These are phyloP conservation scores for Papiliotrema laurentii DNA, from an alignment of 1,284 basidiomycete species.

Conservation along the genomic window DNA sequence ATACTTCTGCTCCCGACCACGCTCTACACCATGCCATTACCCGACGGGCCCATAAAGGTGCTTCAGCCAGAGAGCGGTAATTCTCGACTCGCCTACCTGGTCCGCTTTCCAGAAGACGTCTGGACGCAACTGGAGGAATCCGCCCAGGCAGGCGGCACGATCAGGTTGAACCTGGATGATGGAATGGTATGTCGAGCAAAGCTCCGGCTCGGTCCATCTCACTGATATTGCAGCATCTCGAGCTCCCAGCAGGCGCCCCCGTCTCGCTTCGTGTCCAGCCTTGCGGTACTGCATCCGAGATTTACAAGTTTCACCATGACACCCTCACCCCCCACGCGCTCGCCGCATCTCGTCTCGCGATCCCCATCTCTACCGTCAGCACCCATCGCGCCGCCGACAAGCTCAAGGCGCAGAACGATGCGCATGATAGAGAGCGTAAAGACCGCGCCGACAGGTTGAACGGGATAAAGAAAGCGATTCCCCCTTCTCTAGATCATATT, in stretches of 20 bases:
- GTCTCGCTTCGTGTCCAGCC: slow-evolving; percentile 21
- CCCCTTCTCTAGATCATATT: neutral
- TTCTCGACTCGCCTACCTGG: slow-evolving; percentile 22
- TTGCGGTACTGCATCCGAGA: slow-evolving; percentile 24
- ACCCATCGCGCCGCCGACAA: slow-evolving; percentile 26
- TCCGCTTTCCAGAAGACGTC: slow-evolving; percentile 36
- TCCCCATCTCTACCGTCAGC: slow-evolving; percentile 24
- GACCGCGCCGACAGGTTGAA: slow-evolving; percentile 24
- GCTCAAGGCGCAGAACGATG: slow-evolving; percentile 25
- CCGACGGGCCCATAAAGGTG: neutral
- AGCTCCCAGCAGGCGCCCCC: slow-evolving; percentile 22
- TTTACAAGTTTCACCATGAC: slow-evolving; percentile 14
- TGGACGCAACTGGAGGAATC: slow-evolving; percentile 23
- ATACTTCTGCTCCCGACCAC: neutral
- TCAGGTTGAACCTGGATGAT: slow-evolving; percentile 19
- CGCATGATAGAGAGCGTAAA: slow-evolving; percentile 25
- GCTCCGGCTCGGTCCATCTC: neutral
- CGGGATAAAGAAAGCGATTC: slow-evolving; percentile 9
- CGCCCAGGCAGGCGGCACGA: slow-evolving; percentile 7
- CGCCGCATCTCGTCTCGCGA: slow-evolving; percentile 30
- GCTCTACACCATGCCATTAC: neutral
- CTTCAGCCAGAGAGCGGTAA: neutral
- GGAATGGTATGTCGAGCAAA: slow-evolving; percentile 21
- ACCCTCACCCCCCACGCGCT: slow-evolving; percentile 27
- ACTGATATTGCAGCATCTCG: slow-evolving; percentile 18